A percentile compares a stretch with the other conserved stretches of the same genome.
Evolutionary conservation across 306 rosid species (phyloP).

Genomic region (Dicorynia guianensis): DNA sequence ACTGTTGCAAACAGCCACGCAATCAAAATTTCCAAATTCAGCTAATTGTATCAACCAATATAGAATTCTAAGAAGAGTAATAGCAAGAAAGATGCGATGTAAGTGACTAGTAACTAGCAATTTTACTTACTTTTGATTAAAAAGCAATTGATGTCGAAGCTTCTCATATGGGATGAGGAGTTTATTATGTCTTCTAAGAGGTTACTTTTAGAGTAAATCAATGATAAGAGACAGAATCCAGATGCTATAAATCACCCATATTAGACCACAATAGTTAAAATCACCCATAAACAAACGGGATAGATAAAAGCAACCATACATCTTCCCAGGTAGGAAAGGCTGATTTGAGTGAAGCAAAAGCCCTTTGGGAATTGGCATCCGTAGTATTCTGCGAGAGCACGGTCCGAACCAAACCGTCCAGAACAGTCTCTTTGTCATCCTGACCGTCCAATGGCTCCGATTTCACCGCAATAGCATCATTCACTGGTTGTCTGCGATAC

Average conservation of each 20-base stretch:
- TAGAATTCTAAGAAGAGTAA: too few relatives aligned
- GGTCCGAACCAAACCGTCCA: constrained; percentile 85
- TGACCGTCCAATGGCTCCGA: constrained; percentile 32
- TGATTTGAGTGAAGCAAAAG: constrained; percentile 81
- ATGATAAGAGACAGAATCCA: too few relatives aligned
- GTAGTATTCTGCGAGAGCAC: constrained; percentile 93
- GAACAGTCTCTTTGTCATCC: constrained; percentile 58
- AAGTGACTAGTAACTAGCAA: background rate
- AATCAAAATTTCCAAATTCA: background rate
- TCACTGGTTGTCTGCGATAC: constrained; percentile 56
- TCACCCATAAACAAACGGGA: background rate
- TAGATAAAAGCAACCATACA: constrained; percentile 36
- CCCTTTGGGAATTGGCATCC: constrained; percentile 66
- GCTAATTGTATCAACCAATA: background rate
- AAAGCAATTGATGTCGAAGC: background rate
- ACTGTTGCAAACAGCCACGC: background rate
- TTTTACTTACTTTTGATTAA: background rate
- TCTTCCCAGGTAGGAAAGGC: constrained; percentile 71
- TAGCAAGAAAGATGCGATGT: too few relatives aligned
- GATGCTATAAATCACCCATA: too few relatives aligned
- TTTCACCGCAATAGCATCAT: constrained; percentile 20
- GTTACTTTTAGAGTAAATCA: background rate
- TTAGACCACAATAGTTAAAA: background rate
- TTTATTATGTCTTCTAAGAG: background rate
- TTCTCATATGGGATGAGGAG: background rate